A percentile compares a stretch with the other conserved stretches of the same genome.
phyloP scores from a whole-genome alignment of 108 stramenopile genomes.

The Skeletonema grethae region DNA sequence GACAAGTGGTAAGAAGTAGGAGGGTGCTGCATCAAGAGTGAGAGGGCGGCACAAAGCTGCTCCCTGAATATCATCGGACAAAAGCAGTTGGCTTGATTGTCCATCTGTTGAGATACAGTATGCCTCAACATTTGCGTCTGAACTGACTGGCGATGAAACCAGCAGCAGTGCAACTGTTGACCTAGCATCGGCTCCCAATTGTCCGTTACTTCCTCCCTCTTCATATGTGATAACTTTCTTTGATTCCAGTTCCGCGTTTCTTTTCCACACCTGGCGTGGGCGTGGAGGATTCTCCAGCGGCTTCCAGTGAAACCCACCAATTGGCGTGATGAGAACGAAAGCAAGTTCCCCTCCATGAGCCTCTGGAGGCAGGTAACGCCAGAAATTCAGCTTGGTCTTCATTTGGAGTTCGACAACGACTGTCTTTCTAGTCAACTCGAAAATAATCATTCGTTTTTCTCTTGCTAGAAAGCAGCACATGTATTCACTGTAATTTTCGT shows the following conservation, averaged over 20 bases:
- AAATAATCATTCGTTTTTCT: constrained; percentile 87
- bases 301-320: constrained; percentile 91
- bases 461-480: constrained; percentile 90
- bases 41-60: constrained; percentile 67
- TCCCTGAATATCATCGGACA: constrained; percentile 76
- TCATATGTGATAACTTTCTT: constrained; percentile 90
- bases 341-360: constrained; percentile 76
- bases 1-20: constrained; percentile 66
- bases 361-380: constrained; percentile 87
- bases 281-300: constrained; percentile 83
- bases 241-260: constrained; percentile 75
- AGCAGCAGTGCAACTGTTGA: constrained; percentile 76
- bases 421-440: constrained; percentile 75
- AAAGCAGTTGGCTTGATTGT: constrained; percentile 62
- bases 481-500: constrained; percentile 78
- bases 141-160: constrained; percentile 60
- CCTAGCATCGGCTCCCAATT: constrained; percentile 59
- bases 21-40: constrained; percentile 24
- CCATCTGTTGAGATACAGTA: constrained; percentile 79
- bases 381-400: constrained; percentile 93
- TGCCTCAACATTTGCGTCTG: constrained; percentile 69
- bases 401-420: constrained; percentile 90
- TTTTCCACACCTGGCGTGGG: constrained; percentile 85
- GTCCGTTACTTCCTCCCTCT: constrained; percentile 89
- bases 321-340: constrained; percentile 86